Evolutionary conservation across 345 rosid species (phyloP), one percentile per base, ranked within the genome.

Genomic region (Angophora floribunda): DNA sequence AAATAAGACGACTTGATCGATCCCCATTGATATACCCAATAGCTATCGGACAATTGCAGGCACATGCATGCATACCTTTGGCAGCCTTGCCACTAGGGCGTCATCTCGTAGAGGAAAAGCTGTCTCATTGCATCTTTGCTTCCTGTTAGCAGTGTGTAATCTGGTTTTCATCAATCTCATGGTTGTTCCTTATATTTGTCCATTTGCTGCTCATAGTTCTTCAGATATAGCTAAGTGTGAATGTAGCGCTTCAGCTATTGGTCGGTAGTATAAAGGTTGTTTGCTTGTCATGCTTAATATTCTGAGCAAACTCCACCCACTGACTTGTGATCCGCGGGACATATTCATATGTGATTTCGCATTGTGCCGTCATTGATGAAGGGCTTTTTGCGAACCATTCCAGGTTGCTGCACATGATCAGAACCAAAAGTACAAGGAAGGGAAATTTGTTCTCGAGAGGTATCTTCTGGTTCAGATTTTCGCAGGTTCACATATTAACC

Each of bases 381-480:
- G 75, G 86, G 63, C 30, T 6, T 32, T 19, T 51, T 51, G 82
- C 49, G 17, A 51, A 15, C 24, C 51, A 52, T 51, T 89, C 88
- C 59, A 92, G 94, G 90, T 93, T 30, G 82, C 88, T 6, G 91
- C 94, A 36, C 93, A 92, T 67, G 95, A 90, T 52, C 87, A 90
- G 88, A 67, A 36, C 88, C 93, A 93, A 44, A 92, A 90, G 51
- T 92, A 91, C 92, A 92, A 93, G 90, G 93, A 93, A 90, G 94
- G 93, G 51, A 93, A 93, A 79, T 91, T 91, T 87, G 94, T 92
- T 87, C 92, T 90, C 47, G 93, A 92, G 88, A 91, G 95, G 95
- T 90, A 85, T 41, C 84, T 11, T 41, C 26, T 14, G 5, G 84
- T 41, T 75, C 84, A 12, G 84, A 88, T 86, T 86, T 52, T 52